Base-by-base conservation (phyloP, 768 basidiomycete genomes). In the Pisolithus orientalis region DNA sequence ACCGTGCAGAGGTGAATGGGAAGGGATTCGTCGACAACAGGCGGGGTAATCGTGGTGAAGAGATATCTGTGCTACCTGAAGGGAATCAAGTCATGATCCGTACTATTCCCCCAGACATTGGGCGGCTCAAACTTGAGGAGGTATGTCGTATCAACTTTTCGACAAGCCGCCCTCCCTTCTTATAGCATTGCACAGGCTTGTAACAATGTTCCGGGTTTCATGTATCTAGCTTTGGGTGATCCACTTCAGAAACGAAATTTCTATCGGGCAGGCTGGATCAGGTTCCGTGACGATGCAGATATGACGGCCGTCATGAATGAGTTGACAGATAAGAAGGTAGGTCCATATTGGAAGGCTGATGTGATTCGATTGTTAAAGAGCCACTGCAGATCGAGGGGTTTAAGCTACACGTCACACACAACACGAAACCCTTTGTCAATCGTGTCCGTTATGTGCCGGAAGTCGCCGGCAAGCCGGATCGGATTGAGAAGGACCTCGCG, bases 31-130 rank as follows among this genome's bases (percentile, higher is more conserved):
- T 59, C 51, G 78, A 79, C 50, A 72, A 70, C 58, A 80, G 66
- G 58, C 77, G 76, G 44, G 67, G 60, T 53, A 82, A 77, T 59
- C 80, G 83, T 42, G 84, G 80, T 6, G 85, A 91, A 63, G 90
- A 93, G 63, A 67, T 80, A 53, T 80, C 82, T 51, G 84, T 80
- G 24, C 71, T 75, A 39, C 80, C 87, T 14, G 89, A 92, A 60
- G 90, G 88, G 24, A 90, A 90, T 59, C 87, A 96, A 63, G 84
- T 96, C 51, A 93, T 94, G 82, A 94, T 96, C 63, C 84, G 93
- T 53, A 94, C 92, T 16, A 93, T 96, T 57, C 93, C 93, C 44
- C 93, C 94, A 25, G 90, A 93, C 58, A 93, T 94, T 60, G 89
- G 90, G 29, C 84, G 94, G 32, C 72, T 87, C 46, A 93, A 91